phyloP scores from a whole-genome alignment of 305 asterid genomes.

The Fraxinus velutina region DNA sequence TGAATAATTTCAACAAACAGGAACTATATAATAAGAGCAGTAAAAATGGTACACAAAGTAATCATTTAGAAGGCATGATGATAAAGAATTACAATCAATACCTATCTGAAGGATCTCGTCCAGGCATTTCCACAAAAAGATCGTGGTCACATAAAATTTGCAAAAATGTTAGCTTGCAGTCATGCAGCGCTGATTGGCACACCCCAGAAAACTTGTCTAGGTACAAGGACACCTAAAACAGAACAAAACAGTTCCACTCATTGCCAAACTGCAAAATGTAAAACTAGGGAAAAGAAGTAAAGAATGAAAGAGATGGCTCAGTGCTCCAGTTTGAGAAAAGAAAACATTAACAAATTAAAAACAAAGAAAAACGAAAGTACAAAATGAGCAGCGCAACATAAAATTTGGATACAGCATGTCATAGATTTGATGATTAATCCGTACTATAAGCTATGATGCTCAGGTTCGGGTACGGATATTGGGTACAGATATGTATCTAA shows the following conservation, averaged over 20 bases:
- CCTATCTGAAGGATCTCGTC: conserved; percentile 99
- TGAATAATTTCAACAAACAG: not conserved
- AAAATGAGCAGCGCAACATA: not conserved
- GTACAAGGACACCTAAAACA: conserved; percentile 86
- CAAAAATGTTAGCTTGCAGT: conserved; percentile 92
- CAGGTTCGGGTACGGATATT: too few relatives aligned
- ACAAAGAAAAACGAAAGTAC: not conserved
- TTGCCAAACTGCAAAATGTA: not conserved
- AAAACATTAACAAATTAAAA: not conserved
- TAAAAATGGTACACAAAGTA: conserved; percentile 19
- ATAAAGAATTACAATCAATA: conserved; percentile 27
- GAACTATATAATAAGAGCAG: conserved; percentile 16
- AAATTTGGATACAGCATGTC: not conserved
- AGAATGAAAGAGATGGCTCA: conserved; percentile 9
- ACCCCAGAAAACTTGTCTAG: conserved; percentile 98
- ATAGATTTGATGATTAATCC: not conserved
- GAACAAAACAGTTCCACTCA: conserved; percentile 17
- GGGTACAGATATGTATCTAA: too few relatives aligned
- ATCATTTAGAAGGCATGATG: conserved; percentile 10
- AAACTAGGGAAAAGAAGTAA: not conserved
- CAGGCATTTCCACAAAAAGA: conserved; percentile 99
- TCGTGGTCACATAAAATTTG: conserved; percentile 97
- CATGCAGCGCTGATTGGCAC: conserved; percentile 89
- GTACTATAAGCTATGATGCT: not conserved
- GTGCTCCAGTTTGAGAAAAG: not conserved